Conservation (phyloP, 495 filamentous ascomycete species). For the Tuber indicum region DNA sequence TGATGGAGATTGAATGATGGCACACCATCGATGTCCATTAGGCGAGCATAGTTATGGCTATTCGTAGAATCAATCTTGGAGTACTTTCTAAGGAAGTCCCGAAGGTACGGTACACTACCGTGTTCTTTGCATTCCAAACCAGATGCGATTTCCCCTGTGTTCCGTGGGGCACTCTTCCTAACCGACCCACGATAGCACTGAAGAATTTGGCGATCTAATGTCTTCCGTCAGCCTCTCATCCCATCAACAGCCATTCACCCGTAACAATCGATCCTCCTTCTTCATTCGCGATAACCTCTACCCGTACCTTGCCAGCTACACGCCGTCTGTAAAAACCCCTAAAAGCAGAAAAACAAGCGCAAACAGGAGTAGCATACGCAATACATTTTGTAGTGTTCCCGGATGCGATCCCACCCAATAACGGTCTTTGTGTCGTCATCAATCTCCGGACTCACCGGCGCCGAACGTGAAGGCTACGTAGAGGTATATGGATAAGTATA, state of each 20-base stretch:
- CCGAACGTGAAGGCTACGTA: constrained; percentile 20
- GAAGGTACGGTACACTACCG: constrained; percentile 91
- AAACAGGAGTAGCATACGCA: constrained; percentile 57
- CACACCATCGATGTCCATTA: constrained; percentile 62
- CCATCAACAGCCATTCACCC: constrained; percentile 20
- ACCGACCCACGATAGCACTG: constrained; percentile 84
- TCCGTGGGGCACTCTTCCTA: constrained; percentile 95
- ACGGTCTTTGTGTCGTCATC: constrained; percentile 45
- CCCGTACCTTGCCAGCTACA: constrained; percentile 83
- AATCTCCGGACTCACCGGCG: constrained; percentile 22
- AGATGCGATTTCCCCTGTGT: constrained; percentile 89
- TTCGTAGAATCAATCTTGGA: constrained; percentile 78
- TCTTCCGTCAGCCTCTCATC: constrained; percentile 50
- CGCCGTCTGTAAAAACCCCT: neutral
- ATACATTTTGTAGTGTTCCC: constrained; percentile 97
- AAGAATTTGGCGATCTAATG: constrained; percentile 68
- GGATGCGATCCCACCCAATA: constrained; percentile 95
- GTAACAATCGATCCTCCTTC: constrained; percentile 64
- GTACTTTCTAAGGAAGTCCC: constrained; percentile 90
- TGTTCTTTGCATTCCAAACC: constrained; percentile 86
- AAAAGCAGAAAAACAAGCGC: constrained; percentile 4
- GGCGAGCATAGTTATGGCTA: constrained; percentile 88
- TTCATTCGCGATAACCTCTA: constrained; percentile 98
- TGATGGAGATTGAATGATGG: constrained; percentile 80
- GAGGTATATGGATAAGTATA: neutral